Conservation (phyloP, 768 basidiomycete species). For the Dioszegia hungarica region DNA sequence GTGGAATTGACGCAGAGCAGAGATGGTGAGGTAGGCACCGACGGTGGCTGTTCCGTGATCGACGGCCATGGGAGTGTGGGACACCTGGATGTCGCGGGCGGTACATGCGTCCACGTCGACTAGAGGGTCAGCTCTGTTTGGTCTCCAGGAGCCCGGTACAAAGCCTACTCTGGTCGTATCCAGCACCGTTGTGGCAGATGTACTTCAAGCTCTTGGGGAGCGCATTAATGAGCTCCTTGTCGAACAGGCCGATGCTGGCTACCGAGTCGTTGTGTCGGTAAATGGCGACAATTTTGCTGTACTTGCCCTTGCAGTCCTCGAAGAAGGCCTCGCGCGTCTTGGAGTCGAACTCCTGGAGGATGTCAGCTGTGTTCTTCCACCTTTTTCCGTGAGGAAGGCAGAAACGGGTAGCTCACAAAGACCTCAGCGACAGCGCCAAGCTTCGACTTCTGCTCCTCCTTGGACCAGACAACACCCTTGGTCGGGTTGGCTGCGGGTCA, state of each 20-base stretch:
- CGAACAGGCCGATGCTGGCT: conserved; percentile 66
- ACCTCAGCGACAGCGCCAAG: conserved; percentile 68
- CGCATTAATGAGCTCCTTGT: conserved; percentile 67
- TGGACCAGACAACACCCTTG: conserved; percentile 68
- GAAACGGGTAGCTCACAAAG: conserved; percentile 66
- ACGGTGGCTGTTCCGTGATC: conserved; percentile 73
- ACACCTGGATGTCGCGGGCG: conserved; percentile 56
- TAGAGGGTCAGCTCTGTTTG: neutral
- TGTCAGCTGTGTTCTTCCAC: neutral
- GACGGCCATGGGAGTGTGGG: conserved; percentile 85
- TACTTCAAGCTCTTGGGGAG: conserved; percentile 68
- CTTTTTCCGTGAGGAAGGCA: neutral
- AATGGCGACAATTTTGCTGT: conserved; percentile 66
- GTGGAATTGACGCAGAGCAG: conserved; percentile 31
- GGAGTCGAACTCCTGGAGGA: conserved; percentile 56
- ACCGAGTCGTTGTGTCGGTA: conserved; percentile 67
- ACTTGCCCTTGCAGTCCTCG: conserved; percentile 64
- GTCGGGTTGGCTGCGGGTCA: conserved; percentile 32
- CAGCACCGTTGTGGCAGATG: conserved; percentile 90
- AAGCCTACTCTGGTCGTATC: conserved; percentile 56
- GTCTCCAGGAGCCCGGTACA: neutral
- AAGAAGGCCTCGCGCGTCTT: conserved; percentile 66
- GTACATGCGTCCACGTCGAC: conserved; percentile 70
- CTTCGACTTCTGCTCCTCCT: conserved; percentile 64
- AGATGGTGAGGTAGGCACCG: conserved; percentile 48